Conservation (phyloP, 2,329 filamentous ascomycete species). For the Aphanoascus verrucosus region DNA sequence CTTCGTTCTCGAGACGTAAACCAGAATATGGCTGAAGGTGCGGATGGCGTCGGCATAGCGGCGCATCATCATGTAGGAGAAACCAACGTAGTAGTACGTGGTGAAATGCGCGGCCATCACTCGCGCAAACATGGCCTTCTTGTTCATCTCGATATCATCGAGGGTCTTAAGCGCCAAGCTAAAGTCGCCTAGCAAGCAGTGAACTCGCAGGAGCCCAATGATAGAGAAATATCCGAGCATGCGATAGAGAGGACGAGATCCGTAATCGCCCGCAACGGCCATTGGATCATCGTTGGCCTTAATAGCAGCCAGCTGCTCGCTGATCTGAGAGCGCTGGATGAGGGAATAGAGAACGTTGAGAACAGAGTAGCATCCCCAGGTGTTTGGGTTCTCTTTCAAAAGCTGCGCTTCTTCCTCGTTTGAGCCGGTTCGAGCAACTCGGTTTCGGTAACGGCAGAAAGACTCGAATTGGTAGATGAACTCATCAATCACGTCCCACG, state of each 20-base stretch:
- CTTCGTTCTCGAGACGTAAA: conserved; percentile 98
- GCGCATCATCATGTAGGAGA: conserved; percentile 99
- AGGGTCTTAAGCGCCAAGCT: conserved; percentile 96
- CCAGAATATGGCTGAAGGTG: conserved; percentile 99
- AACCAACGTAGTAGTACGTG: conserved; percentile 99
- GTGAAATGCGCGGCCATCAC: conserved; percentile 99
- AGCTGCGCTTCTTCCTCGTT: conserved; percentile 89
- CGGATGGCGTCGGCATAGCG: conserved; percentile 98
- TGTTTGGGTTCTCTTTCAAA: conserved; percentile 93
- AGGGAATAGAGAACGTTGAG: conserved; percentile 98
- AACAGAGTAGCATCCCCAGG: conserved; percentile 98
- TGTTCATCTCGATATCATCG: conserved; percentile 98
- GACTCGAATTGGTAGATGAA: conserved; percentile 99
- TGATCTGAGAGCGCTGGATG: conserved; percentile 96
- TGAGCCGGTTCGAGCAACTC: conserved; percentile 66
- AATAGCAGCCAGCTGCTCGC: conserved; percentile 88
- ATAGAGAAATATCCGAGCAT: conserved; percentile 99
- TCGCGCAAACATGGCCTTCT: conserved; percentile 99
- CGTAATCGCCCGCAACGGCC: conserved; percentile 87
- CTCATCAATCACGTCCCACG: conserved; percentile 99
- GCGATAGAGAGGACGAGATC: conserved; percentile 84
- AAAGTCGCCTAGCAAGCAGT: conserved; percentile 95
- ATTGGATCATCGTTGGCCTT: conserved; percentile 86
- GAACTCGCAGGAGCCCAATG: conserved; percentile 89
- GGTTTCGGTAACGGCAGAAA: conserved; percentile 93